Percentiles rank a stretch among this genome's conserved stretches.
Evolutionary conservation across 306 rosid species (phyloP).

Genomic region (Aeschynomene evenia): DNA sequence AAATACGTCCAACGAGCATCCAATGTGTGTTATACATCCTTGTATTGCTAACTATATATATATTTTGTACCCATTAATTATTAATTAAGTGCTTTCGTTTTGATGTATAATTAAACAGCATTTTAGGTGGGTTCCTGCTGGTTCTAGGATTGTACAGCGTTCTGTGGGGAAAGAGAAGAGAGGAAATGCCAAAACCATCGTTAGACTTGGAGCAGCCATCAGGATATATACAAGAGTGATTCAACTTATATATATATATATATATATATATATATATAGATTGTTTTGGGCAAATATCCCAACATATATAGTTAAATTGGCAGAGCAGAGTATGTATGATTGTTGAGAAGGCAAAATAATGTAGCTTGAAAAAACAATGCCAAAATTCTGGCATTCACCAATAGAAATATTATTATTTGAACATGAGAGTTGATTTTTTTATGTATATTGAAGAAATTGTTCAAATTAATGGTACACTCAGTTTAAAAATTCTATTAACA

Average conservation of each 20-base stretch:
- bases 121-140: constrained; percentile 61
- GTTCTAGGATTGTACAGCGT: constrained; percentile 70
- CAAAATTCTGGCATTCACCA: too few relatives aligned
- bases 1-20: too few relatives aligned
- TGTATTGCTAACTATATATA: neutral
- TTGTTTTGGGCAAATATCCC: too few relatives aligned
- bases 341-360: neutral
- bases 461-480: too few relatives aligned
- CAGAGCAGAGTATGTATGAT: neutral
- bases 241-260: neutral
- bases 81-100: neutral
- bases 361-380: neutral
- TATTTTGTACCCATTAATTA: too few relatives aligned
- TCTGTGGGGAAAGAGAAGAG: constrained; percentile 79
- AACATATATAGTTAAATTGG: neutral
- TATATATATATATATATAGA: too few relatives aligned
- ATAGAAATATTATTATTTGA: too few relatives aligned
- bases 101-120: constrained; percentile 40
- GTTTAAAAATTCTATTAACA: too few relatives aligned
- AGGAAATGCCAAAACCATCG: constrained; percentile 29
- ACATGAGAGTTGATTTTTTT: too few relatives aligned
- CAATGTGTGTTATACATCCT: neutral
- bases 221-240: neutral
- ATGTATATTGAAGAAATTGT: too few relatives aligned
- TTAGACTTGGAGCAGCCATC: constrained; percentile 34